These are phyloP conservation scores for Albugo candida DNA, from an alignment of 352 stramenopile genomes.

Conservation along the genomic window DNA sequence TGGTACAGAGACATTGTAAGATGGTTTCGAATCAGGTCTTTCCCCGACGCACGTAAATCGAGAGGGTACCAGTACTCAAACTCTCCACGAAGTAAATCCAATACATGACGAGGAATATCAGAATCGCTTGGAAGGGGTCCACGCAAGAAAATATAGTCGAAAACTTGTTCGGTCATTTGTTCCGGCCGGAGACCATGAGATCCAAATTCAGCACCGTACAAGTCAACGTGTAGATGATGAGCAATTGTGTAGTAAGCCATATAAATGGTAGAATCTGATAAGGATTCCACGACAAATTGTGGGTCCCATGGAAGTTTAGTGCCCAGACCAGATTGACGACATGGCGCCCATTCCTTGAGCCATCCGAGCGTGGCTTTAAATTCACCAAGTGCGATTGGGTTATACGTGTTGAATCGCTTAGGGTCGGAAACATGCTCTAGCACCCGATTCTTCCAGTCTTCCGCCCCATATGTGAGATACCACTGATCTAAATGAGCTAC, in stretches of 20 bases:
- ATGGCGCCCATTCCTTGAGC: slow-evolving; percentile 99
- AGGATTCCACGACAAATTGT: slow-evolving; percentile 97
- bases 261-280: slow-evolving; percentile 99
- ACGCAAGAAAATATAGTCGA: slow-evolving; percentile 97
- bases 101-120: slow-evolving; percentile 72
- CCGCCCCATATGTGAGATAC: slow-evolving; percentile 97
- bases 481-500: slow-evolving; percentile 99
- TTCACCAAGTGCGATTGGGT: slow-evolving; percentile 80
- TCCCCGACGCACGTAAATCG: slow-evolving; percentile 93
- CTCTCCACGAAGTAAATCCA: slow-evolving; percentile 89
- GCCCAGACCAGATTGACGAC: slow-evolving; percentile 92
- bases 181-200: slow-evolving; percentile 70
- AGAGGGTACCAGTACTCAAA: slow-evolving; percentile 99
- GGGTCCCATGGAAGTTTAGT: slow-evolving; percentile 96
- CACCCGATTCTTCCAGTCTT: slow-evolving; percentile 94
- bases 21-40: slow-evolving; percentile 96
- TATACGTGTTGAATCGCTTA: slow-evolving; percentile 90
- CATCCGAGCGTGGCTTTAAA: slow-evolving; percentile 97
- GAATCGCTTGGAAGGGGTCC: slow-evolving; percentile 60
- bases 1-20: slow-evolving; percentile 99
- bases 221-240: slow-evolving; percentile 92
- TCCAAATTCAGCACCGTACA: slow-evolving; percentile 84
- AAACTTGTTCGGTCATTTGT: slow-evolving; percentile 90
- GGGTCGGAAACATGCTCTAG: slow-evolving; percentile 87
- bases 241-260: slow-evolving; percentile 99